Base-by-base conservation (phyloP, 352 stramenopile genomes). In the Pythium insidiosum region DNA sequence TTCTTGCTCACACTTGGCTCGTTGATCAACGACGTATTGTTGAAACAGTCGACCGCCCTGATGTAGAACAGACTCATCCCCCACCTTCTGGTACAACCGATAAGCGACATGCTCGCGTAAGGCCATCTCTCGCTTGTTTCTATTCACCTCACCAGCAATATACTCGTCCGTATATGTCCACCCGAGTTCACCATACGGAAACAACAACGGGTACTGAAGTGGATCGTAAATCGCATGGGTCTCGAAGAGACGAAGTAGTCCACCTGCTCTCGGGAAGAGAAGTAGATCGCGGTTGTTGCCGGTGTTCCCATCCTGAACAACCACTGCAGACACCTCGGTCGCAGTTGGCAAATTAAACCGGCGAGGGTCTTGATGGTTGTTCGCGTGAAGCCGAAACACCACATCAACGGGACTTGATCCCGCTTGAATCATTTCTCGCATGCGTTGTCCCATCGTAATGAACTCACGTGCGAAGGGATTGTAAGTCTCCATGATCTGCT, bases 11-110 rank as follows among this genome's bases (percentile, higher is more conserved):
- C 15, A 10, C 19, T 58, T 58, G 1, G 50, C 37, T 6, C 31
- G 18, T 13, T 49, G 26, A 22, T 58, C 43, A 5, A 58, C 43
- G 5, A 39, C 23, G 12, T 49, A 58, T 28, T 57, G 50, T 15
- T 58, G 50, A 34, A 58, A 53, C 15, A 58, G 23, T 1, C 38
- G 29, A 0, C 50, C 43, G 2, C 42, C 37, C 1, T 39, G 13
- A 12, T 38, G 36, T 15, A 57, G 28, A 25, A 45, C 6, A 1
- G 26, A 36, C 3, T 42, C 13, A 20, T 46, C 28, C 13, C 18
- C 35, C 11, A 13, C 16, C 12, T 40, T 43, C 9, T 50, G 13
- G 22, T 57, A 36, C 4, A 57, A 29, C 5, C 49, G 41, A 47
- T 43, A 41, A 0, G 36, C 42, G 10, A 40, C 20, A 21, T 43